Base-by-base conservation (phyloP, 768 basidiomycete species). In the Panus rudis region DNA sequence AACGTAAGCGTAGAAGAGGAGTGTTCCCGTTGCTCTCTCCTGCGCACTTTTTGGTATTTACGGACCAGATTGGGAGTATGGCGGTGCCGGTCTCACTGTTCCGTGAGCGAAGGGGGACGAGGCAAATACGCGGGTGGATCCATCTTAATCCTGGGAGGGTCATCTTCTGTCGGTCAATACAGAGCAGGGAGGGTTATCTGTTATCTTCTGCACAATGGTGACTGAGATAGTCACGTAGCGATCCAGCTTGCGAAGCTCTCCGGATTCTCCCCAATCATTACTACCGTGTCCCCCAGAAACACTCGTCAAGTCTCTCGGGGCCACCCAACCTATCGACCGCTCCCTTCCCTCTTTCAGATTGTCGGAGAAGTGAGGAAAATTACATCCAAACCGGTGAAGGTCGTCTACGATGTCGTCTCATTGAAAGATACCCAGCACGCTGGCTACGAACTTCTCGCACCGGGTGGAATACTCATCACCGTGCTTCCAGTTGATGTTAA, bases 81-180 rank as follows among this genome's bases (percentile, higher is more conserved):
- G 35, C 21, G 14, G 37, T 20, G n/a, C 31, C 5, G 21, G 6
- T 17, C 21, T 45, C 34, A 21, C 14, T 26, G 27, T 38, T 6
- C 27, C 44, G 3, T 45, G 44, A 31, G 37, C 28, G 51, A 50
- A 11, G 42, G 48, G 19, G 55, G 55, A 6, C 40, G 43, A 11
- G 52, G 46, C 0, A 45, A 51, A 38, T 57, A 54, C 38, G 48
- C 46, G 3, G 57, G 52, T 2, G 46, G 54, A 39, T 52, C 56
- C 0, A 49, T 61, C 21, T 37, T 61, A 4, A 44, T 62, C 31
- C 28, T 57, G 10, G 61, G 56, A 14, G 61, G 59, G 11, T 42
- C 57, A 3, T 46, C 49, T 7, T 57, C 58, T 6, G 47, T 62
- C 13, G 61, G 61, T 4, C 59, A 62, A 42, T 59, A 37, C 23